These are phyloP conservation scores for Magnusiomyces suaveolens DNA, from an alignment of 1,139 yeast species.

Conservation along the genomic window DNA sequence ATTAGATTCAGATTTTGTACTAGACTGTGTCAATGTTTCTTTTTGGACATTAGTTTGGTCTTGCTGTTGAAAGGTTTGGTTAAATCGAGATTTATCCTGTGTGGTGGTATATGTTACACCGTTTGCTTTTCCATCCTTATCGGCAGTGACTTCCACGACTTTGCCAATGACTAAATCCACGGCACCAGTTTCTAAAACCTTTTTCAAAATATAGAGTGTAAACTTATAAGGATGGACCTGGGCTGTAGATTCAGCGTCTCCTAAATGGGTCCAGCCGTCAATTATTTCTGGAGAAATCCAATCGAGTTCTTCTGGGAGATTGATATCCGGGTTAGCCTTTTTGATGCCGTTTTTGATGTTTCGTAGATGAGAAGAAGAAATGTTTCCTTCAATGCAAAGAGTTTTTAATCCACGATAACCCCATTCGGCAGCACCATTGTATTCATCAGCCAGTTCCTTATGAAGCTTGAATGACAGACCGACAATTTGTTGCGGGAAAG, in stretches of 20 bases:
- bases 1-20: background rate
- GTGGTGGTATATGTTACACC: conserved; percentile 19
- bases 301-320: conserved; percentile 61
- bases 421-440: conserved; percentile 79
- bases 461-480: conserved; percentile 81
- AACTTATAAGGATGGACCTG: conserved; percentile 95
- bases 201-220: conserved; percentile 67
- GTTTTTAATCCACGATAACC: conserved; percentile 86
- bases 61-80: background rate
- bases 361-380: conserved; percentile 25
- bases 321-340: conserved; percentile 9
- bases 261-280: conserved; percentile 67
- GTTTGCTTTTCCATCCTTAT: conserved; percentile 19
- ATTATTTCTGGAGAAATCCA: conserved; percentile 71
- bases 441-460: conserved; percentile 67
- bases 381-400: conserved; percentile 77
- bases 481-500: conserved; percentile 90
- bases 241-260: conserved; percentile 83
- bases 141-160: conserved; percentile 48
- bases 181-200: conserved; percentile 77
- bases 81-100: background rate
- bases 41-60: conserved; percentile 1
- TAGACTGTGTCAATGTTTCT: background rate
- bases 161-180: conserved; percentile 78
- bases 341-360: conserved; percentile 10